These are phyloP conservation scores for Pelagophyceae sp. DNA, from an alignment of 352 stramenopile genomes.

Conservation along the genomic window DNA sequence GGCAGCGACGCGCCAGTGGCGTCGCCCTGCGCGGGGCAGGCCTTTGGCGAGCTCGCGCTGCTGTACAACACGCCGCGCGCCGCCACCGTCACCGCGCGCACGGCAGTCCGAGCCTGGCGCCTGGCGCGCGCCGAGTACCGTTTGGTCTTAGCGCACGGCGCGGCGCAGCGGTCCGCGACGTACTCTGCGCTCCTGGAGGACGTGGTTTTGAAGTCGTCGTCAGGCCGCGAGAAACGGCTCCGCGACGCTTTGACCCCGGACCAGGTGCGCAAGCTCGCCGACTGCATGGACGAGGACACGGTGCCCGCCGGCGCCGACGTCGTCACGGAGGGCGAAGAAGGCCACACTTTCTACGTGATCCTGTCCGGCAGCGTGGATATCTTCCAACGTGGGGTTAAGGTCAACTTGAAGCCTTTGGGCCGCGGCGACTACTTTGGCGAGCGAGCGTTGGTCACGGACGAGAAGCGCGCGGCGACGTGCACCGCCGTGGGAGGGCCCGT, in stretches of 20 bases:
- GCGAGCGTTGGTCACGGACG: constrained; percentile 29
- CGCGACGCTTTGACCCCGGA: constrained; percentile 61
- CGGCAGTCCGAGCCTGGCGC: constrained; percentile 73
- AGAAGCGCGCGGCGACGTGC: constrained; percentile 41
- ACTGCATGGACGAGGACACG: constrained; percentile 61
- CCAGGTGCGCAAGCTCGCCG: constrained; percentile 68
- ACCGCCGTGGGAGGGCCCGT: constrained; percentile 27
- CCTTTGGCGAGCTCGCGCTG: constrained; percentile 89
- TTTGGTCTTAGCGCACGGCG: constrained; percentile 43
- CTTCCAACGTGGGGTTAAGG: constrained; percentile 11
- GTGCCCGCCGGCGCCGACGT: constrained; percentile 72
- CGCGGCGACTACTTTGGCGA: constrained; percentile 43
- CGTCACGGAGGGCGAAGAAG: constrained; percentile 70
- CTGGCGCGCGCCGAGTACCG: constrained; percentile 64
- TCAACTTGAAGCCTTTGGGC: constrained; percentile 25
- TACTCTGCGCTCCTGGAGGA: constrained; percentile 24
- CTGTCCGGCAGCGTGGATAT: constrained; percentile 62
- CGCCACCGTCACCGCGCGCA: constrained; percentile 73
- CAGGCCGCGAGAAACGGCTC: constrained; percentile 27
- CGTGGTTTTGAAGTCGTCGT: constrained; percentile 12
- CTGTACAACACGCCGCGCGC: constrained; percentile 90
- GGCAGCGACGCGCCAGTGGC: not conserved
- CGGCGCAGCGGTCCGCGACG: constrained; percentile 15
- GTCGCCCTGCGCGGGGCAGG: constrained; percentile 26
- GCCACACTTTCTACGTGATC: constrained; percentile 83